phyloP scores from a whole-genome alignment of 164 flowering plant genomes.

The Echeveria elegans region DNA sequence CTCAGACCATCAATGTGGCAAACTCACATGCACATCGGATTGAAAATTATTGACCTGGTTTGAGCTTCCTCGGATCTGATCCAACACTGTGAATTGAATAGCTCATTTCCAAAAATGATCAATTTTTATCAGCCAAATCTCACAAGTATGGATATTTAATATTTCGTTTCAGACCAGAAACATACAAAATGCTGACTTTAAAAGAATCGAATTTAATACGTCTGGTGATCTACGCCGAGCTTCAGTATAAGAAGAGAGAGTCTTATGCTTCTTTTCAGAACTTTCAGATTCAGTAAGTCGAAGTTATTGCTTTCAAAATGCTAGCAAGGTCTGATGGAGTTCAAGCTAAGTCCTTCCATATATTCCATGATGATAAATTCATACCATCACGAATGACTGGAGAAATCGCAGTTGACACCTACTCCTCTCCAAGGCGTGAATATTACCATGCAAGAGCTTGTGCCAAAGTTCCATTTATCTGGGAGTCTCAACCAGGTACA shows the following conservation, averaged over 20 bases:
- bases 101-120: not conserved
- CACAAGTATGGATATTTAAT: not conserved
- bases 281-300: not conserved
- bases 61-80: not conserved
- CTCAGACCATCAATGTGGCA: not conserved
- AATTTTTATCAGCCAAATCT: not conserved
- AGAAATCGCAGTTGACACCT: not conserved
- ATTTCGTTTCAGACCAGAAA: not conserved
- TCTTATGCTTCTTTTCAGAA: not conserved
- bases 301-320: constrained; percentile 1
- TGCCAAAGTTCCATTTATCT: constrained; percentile 34
- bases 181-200: not conserved
- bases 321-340: not conserved
- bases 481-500: constrained; percentile 58
- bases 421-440: not conserved
- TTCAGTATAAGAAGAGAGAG: not conserved
- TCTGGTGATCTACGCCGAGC: not conserved
- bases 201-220: not conserved
- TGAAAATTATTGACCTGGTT: not conserved
- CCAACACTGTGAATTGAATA: not conserved
- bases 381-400: not conserved
- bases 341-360: not conserved
- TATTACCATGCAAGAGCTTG: constrained; percentile 26
- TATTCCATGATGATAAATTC: not conserved
- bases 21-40: not conserved